Conservation (phyloP, 2,329 filamentous ascomycete genomes). For the Tothia fuscella region DNA sequence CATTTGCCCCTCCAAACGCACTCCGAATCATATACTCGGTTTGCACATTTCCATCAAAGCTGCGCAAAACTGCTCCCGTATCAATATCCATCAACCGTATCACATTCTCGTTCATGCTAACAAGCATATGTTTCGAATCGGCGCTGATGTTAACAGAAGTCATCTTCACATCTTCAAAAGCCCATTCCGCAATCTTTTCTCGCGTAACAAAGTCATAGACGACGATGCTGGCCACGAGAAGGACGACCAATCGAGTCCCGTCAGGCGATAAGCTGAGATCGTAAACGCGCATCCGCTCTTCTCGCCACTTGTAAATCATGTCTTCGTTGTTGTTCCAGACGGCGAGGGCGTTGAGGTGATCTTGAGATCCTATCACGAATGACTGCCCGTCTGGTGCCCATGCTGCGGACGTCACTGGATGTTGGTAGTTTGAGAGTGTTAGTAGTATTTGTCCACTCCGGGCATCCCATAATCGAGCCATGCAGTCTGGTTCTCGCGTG, state of each 20-base stretch:
- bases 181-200: conserved; percentile 63
- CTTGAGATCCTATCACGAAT: conserved; percentile 52
- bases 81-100: conserved; percentile 69
- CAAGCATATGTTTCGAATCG: conserved; percentile 69
- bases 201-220: conserved; percentile 71
- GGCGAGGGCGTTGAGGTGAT: conserved; percentile 23
- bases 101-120: conserved; percentile 68
- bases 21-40: conserved; percentile 70
- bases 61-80: conserved; percentile 57
- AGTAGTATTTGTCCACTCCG: conserved; percentile 31
- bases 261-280: conserved; percentile 76
- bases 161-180: conserved; percentile 54
- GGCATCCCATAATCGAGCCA: conserved; percentile 64
- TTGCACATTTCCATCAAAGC: conserved; percentile 64
- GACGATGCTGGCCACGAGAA: conserved; percentile 59
- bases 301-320: conserved; percentile 34
- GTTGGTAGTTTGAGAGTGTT: conserved; percentile 57
- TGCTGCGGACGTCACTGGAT: conserved; percentile 80
- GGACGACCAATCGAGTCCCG: conserved; percentile 66
- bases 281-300: conserved; percentile 59
- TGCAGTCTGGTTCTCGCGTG: conserved; percentile 50
- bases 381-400: conserved; percentile 70
- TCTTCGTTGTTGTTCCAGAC: conserved; percentile 54
- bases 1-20: conserved; percentile 76
- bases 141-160: conserved; percentile 72